phyloP scores from a whole-genome alignment of 768 basidiomycete genomes.

The Phaeotremella skinneri region DNA sequence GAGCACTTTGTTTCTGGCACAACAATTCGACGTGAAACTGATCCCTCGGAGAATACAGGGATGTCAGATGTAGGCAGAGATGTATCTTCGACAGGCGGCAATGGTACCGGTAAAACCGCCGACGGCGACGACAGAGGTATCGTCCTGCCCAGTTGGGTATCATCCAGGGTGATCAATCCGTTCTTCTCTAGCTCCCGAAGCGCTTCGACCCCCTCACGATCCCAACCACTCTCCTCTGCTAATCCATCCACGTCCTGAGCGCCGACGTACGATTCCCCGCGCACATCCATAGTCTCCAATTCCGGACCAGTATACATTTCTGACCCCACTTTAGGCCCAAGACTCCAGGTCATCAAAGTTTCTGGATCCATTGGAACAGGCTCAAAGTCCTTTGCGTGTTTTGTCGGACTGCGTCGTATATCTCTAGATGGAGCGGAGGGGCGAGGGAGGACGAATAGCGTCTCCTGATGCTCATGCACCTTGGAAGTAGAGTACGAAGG shows the following conservation, averaged over 20 bases:
- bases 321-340: slow-evolving; percentile 4
- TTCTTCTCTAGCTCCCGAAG: background rate
- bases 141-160: background rate
- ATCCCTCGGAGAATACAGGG: no score
- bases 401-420: background rate
- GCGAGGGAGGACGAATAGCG: slow-evolving; percentile 25
- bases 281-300: background rate
- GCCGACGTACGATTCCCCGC: background rate
- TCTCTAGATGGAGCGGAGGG: slow-evolving; percentile 8
- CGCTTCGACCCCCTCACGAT: background rate
- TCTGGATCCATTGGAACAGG: slow-evolving; percentile 36
- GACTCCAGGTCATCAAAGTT: slow-evolving; percentile 40
- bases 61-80: background rate
- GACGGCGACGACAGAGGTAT: background rate
- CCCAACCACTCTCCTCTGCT: background rate
- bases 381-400: slow-evolving; percentile 12
- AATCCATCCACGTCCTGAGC: background rate
- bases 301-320: no score
- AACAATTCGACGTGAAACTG: no score
- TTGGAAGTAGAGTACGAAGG: background rate
- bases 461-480: slow-evolving; percentile 17
- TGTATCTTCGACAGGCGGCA: background rate
- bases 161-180: background rate
- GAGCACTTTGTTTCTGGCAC: no score
- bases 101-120: background rate